A percentile compares a stretch with the other conserved stretches of the same genome.
These are phyloP conservation scores for Alternaria panax DNA, from an alignment of 2,329 filamentous ascomycete genomes.

Conservation along the genomic window DNA sequence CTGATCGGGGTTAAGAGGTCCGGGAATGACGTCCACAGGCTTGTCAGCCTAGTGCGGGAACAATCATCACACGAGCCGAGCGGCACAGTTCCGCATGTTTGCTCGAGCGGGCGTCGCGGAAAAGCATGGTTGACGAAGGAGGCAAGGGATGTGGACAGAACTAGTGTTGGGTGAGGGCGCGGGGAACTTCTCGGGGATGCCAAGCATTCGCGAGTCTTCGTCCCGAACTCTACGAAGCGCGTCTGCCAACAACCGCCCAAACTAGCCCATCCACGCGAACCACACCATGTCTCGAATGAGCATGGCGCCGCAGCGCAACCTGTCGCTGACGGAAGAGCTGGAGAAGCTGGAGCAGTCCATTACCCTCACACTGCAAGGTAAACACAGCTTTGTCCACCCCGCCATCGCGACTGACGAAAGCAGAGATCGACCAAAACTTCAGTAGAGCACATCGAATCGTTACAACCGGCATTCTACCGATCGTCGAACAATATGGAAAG, in stretches of 20 bases:
- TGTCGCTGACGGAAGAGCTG: slow-evolving; percentile 91
- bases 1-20: slow-evolving; percentile 20
- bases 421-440: slow-evolving; percentile 99
- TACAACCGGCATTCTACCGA: slow-evolving; percentile 87
- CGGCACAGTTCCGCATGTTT: slow-evolving; percentile 10
- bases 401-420: slow-evolving; percentile 32
- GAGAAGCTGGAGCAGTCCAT: slow-evolving; percentile 97
- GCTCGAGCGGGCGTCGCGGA: background rate
- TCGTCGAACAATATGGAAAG: slow-evolving; percentile 94
- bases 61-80: background rate
- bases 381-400: slow-evolving; percentile 31
- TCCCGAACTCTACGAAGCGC: slow-evolving; percentile 21
- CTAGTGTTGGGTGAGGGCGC: slow-evolving; percentile 4
- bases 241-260: slow-evolving; percentile 15
- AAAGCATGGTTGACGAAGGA: background rate
- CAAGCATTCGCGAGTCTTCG: slow-evolving; percentile 20
- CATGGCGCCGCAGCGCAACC: slow-evolving; percentile 59
- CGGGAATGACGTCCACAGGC: slow-evolving; percentile 19
- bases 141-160: background rate
- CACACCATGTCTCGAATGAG: slow-evolving; percentile 60
- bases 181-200: slow-evolving; percentile 28
- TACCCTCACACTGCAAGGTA: slow-evolving; percentile 89
- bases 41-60: background rate
- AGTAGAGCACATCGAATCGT: slow-evolving; percentile 96
- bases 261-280: slow-evolving; percentile 3